Evolutionary conservation across 2,329 filamentous ascomycete genomes (phyloP).

Genomic region (Sclerotinia glacialis): DNA sequence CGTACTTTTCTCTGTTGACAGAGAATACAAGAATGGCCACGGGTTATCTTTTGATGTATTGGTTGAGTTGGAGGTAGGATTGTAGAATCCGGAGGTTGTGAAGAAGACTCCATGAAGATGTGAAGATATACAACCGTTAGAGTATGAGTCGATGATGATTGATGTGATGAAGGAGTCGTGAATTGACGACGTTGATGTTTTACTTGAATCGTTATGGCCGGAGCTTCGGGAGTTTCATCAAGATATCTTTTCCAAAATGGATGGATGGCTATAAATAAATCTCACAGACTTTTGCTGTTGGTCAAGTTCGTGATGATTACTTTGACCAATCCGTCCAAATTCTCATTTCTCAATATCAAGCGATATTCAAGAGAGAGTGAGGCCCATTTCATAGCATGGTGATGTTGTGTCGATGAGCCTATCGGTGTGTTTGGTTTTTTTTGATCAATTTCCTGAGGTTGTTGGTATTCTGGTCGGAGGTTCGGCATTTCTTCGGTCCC

Average conservation of each 20-base stretch:
- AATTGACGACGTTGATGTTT: background rate
- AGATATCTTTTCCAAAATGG: background rate
- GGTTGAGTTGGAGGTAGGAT: background rate
- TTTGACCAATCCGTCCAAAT: background rate
- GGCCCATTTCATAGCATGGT: background rate
- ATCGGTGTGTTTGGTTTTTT: background rate
- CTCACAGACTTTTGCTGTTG: background rate
- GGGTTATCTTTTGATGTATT: slow-evolving; percentile 27
- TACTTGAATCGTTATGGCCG: background rate
- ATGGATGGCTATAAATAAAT: no score
- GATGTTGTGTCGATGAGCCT: background rate
- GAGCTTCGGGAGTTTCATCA: background rate
- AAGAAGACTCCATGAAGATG: slow-evolving; percentile 18
- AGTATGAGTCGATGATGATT: background rate
- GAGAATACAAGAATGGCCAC: slow-evolving; percentile 35
- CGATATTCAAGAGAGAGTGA: background rate
- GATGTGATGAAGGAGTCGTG: slow-evolving; percentile 40
- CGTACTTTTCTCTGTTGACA: slow-evolving; percentile 39
- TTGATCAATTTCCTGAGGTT: slow-evolving; percentile 2
- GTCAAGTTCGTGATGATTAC: background rate
- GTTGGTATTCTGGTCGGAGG: background rate
- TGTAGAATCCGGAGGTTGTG: background rate
- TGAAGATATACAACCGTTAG: background rate
- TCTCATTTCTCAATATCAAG: background rate
- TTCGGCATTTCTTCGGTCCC: slow-evolving; percentile 11